A percentile compares a stretch with the other conserved stretches of the same genome.
phyloP scores from a whole-genome alignment of 805 yeast genomes.

The Sugiyamaella mastotermitis region DNA sequence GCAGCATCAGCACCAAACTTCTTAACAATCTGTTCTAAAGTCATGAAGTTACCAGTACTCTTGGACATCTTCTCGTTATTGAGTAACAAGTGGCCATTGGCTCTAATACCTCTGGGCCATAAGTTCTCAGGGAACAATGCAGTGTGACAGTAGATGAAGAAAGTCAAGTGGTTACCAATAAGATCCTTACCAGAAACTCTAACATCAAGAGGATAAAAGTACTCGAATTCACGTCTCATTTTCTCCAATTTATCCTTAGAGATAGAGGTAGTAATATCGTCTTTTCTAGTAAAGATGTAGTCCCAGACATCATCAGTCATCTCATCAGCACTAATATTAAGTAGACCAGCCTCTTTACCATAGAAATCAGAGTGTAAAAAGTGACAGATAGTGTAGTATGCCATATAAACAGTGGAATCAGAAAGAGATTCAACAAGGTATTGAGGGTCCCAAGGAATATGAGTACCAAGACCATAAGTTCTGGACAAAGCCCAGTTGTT shows the following conservation, averaged over 20 bases:
- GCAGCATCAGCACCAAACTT: conserved; percentile 98
- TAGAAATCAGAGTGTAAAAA: conserved; percentile 80
- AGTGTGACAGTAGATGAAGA: conserved; percentile 87
- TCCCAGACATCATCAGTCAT: conserved; percentile 93
- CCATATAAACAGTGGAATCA: conserved; percentile 93
- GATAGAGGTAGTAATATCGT: conserved; percentile 47
- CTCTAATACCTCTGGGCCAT: conserved; percentile 95
- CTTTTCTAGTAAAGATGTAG: conserved; percentile 73
- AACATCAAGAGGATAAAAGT: conserved; percentile 90
- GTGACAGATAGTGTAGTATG: conserved; percentile 87
- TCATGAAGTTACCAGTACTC: conserved; percentile 95
- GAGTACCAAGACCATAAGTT: conserved; percentile 92
- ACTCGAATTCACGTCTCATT: conserved; percentile 91
- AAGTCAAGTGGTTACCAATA: conserved; percentile 94
- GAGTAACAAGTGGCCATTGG: conserved; percentile 90
- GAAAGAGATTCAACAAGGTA: conserved; percentile 91
- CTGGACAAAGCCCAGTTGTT: conserved; percentile 98
- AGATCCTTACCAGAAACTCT: conserved; percentile 95
- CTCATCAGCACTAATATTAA: conserved; percentile 70
- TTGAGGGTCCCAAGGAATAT: conserved; percentile 93
- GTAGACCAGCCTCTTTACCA: conserved; percentile 69
- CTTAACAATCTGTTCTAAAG: conserved; percentile 72
- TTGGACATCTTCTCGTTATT: conserved; percentile 98
- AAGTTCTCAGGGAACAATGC: conserved; percentile 84
- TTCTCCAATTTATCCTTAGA: conserved; percentile 59